These are phyloP conservation scores for Scheffersomyces ergatensis DNA, from an alignment of 805 yeast genomes.

Conservation along the genomic window DNA sequence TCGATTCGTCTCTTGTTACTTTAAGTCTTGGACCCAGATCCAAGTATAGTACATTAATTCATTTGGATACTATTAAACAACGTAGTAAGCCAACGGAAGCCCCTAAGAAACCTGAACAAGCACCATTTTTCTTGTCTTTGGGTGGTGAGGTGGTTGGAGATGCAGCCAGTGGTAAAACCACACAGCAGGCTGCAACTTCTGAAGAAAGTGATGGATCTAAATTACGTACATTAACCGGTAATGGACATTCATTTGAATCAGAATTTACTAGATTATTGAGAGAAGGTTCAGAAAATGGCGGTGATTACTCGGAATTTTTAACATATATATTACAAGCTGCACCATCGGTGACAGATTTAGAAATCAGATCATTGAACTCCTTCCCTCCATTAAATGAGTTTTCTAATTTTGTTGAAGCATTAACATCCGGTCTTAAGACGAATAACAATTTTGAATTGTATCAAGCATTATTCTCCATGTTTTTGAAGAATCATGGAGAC, in stretches of 20 bases:
- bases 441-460: conserved; percentile 71
- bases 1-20: conserved; percentile 62
- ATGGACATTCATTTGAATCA: conserved; percentile 59
- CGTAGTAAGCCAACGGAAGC: conserved; percentile 90
- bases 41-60: conserved; percentile 73
- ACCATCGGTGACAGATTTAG: conserved; percentile 81
- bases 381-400: conserved; percentile 69
- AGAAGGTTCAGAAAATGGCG: conserved; percentile 36
- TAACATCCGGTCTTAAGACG: conserved; percentile 53
- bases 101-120: conserved; percentile 76
- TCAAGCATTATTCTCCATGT: conserved; percentile 76
- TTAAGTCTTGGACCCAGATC: conserved; percentile 74
- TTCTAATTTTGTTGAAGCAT: conserved; percentile 61
- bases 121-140: conserved; percentile 76
- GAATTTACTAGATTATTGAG: conserved; percentile 67
- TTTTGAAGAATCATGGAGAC: conserved; percentile 81
- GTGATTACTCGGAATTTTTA: conserved; percentile 52
- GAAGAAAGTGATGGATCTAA: conserved; percentile 20
- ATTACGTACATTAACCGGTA: conserved; percentile 30
- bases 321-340: conserved; percentile 55
- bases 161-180: conserved; percentile 53
- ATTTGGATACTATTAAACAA: conserved; percentile 78
- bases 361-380: conserved; percentile 73
- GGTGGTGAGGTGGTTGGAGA: conserved; percentile 70
- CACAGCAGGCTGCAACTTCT: conserved; percentile 7